Evolutionary conservation across 495 filamentous ascomycete genomes (phyloP).

Genomic region (Talaromyces nanjingensis): DNA sequence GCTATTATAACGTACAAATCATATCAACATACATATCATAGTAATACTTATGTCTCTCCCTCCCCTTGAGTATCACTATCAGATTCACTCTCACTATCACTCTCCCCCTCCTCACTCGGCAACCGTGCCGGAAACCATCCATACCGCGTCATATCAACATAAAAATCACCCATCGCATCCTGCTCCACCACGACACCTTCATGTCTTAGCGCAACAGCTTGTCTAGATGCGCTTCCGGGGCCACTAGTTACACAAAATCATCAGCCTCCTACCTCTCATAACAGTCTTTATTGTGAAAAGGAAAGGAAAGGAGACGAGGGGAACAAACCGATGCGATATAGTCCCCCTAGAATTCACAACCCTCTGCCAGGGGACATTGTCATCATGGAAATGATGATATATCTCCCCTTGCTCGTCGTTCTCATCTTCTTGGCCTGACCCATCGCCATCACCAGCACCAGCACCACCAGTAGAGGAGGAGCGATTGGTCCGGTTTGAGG

Average conservation of each 20-base stretch:
- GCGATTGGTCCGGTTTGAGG: conserved; percentile 31
- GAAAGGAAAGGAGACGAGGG: not conserved
- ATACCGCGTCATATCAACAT: conserved; percentile 57
- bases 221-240: conserved; percentile 58
- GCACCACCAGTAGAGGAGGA: not conserved
- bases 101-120: conserved; percentile 27
- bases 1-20: not conserved
- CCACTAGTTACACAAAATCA: conserved; percentile 36
- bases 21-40: not conserved
- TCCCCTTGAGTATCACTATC: not conserved
- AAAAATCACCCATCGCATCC: conserved; percentile 61
- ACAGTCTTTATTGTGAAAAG: no score
- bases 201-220: conserved; percentile 55
- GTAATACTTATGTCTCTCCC: not conserved
- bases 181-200: conserved; percentile 65
- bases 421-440: conserved; percentile 1
- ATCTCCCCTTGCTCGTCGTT: conserved; percentile 14
- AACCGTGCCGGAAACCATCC: conserved; percentile 67
- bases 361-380: conserved; percentile 89
- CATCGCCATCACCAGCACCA: conserved; percentile 14
- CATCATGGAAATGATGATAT: conserved; percentile 51
- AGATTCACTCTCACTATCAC: conserved; percentile 5
- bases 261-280: not conserved
- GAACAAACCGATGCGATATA: conserved; percentile 69
- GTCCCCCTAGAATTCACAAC: conserved; percentile 81